Percentiles rank a stretch among this genome's conserved stretches.
phyloP scores from a whole-genome alignment of 75 land plant genomes.

The Selaginella tamariscina region DNA sequence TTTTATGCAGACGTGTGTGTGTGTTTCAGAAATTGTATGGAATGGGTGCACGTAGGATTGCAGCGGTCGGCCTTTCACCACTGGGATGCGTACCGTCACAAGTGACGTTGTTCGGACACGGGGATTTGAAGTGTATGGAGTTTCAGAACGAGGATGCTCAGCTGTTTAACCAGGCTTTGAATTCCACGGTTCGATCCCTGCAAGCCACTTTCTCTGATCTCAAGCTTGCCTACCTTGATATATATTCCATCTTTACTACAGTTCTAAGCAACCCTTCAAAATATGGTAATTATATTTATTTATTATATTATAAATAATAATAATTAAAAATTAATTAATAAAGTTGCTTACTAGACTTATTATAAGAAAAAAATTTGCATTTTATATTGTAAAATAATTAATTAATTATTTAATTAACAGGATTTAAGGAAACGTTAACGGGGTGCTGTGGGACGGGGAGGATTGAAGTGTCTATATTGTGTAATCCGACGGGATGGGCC shows the following conservation, averaged over 20 bases:
- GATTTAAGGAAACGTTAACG: background rate
- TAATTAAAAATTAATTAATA: background rate
- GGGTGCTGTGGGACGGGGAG: conserved; percentile 9
- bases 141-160: background rate
- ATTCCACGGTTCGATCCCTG: background rate
- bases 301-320: background rate
- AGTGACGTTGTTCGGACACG: background rate
- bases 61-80: background rate
- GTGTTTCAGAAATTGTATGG: conserved; percentile 9
- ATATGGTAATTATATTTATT: background rate
- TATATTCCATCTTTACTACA: background rate
- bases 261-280: background rate
- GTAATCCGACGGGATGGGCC: background rate
- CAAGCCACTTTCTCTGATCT: background rate
- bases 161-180: background rate
- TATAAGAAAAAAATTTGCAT: no score
- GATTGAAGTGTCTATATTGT: conserved; percentile 2
- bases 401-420: background rate
- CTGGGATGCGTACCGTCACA: background rate
- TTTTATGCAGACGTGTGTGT: background rate
- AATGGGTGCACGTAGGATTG: background rate
- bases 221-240: conserved; percentile 2
- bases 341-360: no score
- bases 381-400: no score
- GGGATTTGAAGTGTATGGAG: background rate